Percentiles rank a stretch among this genome's conserved stretches.
Conservation (phyloP, 768 basidiomycete genomes). For the Leccinum truebloodii region DNA sequence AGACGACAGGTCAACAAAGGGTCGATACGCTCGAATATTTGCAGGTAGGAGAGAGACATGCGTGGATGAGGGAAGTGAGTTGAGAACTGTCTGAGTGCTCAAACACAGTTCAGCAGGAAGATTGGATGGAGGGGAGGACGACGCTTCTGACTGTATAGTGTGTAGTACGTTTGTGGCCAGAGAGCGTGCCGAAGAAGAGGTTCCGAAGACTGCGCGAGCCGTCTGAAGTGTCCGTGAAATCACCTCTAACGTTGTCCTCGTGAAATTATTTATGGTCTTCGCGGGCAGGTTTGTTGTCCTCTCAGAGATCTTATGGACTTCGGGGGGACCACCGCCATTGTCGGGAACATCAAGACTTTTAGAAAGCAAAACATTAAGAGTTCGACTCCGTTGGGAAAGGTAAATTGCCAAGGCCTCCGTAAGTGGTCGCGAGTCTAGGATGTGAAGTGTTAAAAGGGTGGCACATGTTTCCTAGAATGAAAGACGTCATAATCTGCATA, state of each 20-base stretch:
- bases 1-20: conserved; percentile 76
- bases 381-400: conserved; percentile 68
- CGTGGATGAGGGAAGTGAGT: conserved; percentile 76
- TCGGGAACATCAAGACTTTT: conserved; percentile 26
- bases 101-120: conserved; percentile 57
- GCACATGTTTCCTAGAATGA: conserved; percentile 66
- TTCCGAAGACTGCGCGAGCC: conserved; percentile 58
- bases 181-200: conserved; percentile 37
- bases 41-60: conserved; percentile 78
- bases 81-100: conserved; percentile 67
- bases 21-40: conserved; percentile 74
- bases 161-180: conserved; percentile 59
- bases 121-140: conserved; percentile 20
- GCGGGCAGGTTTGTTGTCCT: conserved; percentile 15
- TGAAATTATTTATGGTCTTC: conserved; percentile 51
- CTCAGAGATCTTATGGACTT: conserved; percentile 9
- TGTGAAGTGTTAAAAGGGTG: conserved; percentile 77
- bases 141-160: conserved; percentile 58
- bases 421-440: conserved; percentile 86
- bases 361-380: conserved; percentile 48
- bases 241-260: conserved; percentile 51
- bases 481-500: neutral
- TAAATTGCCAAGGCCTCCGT: conserved; percentile 69
- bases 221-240: conserved; percentile 60
- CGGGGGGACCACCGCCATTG: conserved; percentile 40